Conservation (phyloP, 2,329 filamentous ascomycete species). For the Dryadomyces quercivorus region DNA sequence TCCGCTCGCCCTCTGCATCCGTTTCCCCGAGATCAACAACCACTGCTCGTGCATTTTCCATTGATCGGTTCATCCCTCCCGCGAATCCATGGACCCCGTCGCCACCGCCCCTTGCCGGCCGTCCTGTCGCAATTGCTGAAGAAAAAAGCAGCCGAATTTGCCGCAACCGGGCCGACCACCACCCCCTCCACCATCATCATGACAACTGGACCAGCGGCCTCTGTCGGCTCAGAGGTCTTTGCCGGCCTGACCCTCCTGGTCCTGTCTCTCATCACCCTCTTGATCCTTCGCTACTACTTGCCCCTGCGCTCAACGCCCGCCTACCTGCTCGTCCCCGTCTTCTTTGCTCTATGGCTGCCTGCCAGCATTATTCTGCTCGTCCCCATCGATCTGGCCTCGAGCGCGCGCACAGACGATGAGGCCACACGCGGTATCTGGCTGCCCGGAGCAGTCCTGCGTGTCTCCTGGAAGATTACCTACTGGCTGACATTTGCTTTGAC, state of each 20-base stretch:
- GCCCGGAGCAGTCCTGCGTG: conserved; percentile 61
- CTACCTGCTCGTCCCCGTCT: conserved; percentile 83
- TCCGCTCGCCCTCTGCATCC: too few species aligned
- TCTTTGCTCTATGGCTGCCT: conserved; percentile 88
- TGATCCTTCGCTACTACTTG: conserved; percentile 81
- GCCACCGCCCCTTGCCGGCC: background rate
- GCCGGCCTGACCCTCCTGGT: conserved; percentile 57
- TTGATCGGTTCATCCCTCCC: background rate
- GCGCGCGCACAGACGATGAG: conserved; percentile 58
- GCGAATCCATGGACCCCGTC: background rate
- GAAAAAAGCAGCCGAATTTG: background rate
- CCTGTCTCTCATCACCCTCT: conserved; percentile 65
- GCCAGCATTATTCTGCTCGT: conserved; percentile 85
- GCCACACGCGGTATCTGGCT: conserved; percentile 77
- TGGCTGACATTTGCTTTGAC: conserved; percentile 94
- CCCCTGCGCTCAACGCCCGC: conserved; percentile 82
- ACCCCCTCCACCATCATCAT: background rate
- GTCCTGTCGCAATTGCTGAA: background rate
- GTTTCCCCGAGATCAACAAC: too few species aligned
- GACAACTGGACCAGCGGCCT: background rate
- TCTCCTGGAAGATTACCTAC: conserved; percentile 90
- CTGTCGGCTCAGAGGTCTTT: conserved; percentile 55
- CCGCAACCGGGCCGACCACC: background rate
- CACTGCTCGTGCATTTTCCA: background rate
- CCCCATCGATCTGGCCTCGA: conserved; percentile 89